Base-by-base conservation (phyloP, 2,329 filamentous ascomycete species). In the Pseudophaeomoniella oleicola region DNA sequence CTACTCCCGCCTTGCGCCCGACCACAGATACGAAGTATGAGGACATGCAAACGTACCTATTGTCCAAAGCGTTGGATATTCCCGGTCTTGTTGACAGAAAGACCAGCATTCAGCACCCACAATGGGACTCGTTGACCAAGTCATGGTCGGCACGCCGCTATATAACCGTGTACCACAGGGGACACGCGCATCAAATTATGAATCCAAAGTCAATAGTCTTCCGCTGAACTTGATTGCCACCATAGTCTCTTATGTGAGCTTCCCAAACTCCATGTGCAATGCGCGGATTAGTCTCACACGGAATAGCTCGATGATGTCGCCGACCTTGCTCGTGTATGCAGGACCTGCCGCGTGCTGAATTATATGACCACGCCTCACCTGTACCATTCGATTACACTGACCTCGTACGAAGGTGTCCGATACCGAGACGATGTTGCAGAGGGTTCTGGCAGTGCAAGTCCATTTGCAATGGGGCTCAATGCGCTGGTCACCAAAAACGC, bases 311-410 rank as follows among this genome's bases (percentile, higher is more conserved):
- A 76, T 42, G 61, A 75, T 56, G 59, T 63, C 31, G 66, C 55
- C 40, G 73, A 77, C 48, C 63, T 78, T 16, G 71, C 72, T 19
- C 63, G 71, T 41, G 53, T 75, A 37, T 75, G 71, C 43, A 64
- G 71, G 39, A 74, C 72, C 36, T 75, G 69, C 42, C 64, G 71
- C 11, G 62, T 78, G 30, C 63, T 77, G 46, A 72, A 76, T 45
- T 78, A 78, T 56, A 76, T 78, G 71, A 63, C 69, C 19, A 57
- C 77, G 2, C 73, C 74, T 14, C 70, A 69, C 39, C 64, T 78
- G 30, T 78, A 77, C 53, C 62, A 64, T 49, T 54, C 58, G 19
- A 64, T 78, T 37, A 67, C 61, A 4, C 56, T 78, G 19, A 67
- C 61, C 37, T 73, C 71, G 5, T 75, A 78, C 50, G 58, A 66